These are phyloP conservation scores for Cynanchum wilfordii DNA, from an alignment of 257 asterid genomes.

Conservation along the genomic window DNA sequence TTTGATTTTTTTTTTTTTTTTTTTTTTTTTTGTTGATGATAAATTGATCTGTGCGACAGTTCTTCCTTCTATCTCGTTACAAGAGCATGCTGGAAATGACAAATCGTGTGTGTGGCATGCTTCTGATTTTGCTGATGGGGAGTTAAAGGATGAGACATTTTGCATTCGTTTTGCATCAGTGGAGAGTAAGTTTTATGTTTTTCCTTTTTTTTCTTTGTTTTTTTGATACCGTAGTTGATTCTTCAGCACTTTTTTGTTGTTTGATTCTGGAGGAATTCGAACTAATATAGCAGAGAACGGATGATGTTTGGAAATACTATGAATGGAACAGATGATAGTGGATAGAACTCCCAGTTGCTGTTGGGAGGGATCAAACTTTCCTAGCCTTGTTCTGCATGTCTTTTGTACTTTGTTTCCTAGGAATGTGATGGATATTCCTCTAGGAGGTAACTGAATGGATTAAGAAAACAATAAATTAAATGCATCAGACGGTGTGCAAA, in stretches of 20 bases:
- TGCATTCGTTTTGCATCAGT: slow-evolving; percentile 67
- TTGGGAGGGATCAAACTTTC: not conserved
- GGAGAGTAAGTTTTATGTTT: slow-evolving; percentile 52
- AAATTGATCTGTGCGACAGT: slow-evolving; percentile 29
- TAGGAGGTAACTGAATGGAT: not conserved
- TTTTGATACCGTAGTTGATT: not conserved
- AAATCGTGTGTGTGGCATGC: slow-evolving; percentile 93
- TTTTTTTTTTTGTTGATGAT: not conserved
- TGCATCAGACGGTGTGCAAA: not conserved
- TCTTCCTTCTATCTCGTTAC: slow-evolving; percentile 51
- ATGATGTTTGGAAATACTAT: not conserved
- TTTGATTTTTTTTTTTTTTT: not conserved
- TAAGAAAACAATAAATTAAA: not conserved
- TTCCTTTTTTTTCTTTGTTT: not conserved
- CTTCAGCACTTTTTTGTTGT: not conserved
- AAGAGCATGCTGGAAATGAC: slow-evolving; percentile 82
- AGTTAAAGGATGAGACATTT: slow-evolving; percentile 74
- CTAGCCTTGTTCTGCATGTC: not conserved
- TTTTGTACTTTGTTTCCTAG: not conserved
- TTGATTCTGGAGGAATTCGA: not conserved
- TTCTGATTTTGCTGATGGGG: slow-evolving; percentile 81
- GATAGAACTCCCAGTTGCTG: not conserved
- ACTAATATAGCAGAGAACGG: not conserved
- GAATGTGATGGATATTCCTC: not conserved
- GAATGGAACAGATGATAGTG: not conserved